phyloP scores from a whole-genome alignment of 2,329 filamentous ascomycete species.

The Pseudogymnoascus sp. region DNA sequence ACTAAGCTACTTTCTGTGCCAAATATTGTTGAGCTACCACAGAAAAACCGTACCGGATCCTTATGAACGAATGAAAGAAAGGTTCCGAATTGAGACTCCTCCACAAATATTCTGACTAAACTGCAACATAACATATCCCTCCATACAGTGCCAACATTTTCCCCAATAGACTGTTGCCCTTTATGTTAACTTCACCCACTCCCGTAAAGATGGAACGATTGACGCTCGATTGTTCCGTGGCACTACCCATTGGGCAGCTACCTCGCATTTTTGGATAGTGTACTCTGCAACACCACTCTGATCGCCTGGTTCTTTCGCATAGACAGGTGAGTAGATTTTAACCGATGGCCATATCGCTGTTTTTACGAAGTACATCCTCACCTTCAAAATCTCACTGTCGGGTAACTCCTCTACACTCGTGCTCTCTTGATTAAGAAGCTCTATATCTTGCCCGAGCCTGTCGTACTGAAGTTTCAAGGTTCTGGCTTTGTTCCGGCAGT shows the following conservation, averaged over 20 bases:
- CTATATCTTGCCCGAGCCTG: background rate
- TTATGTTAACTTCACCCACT: background rate
- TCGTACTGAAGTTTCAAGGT: background rate
- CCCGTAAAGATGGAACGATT: background rate
- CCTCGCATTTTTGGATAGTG: background rate
- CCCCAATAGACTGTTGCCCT: background rate
- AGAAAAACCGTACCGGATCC: background rate
- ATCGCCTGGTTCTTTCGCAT: background rate
- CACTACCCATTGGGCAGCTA: background rate
- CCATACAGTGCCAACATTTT: background rate
- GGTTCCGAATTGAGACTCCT: background rate
- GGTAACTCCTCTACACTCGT: background rate
- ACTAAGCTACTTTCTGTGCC: background rate
- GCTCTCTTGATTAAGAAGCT: background rate
- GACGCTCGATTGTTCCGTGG: background rate
- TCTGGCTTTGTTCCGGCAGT: background rate
- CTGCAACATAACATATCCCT: background rate
- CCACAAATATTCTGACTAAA: background rate
- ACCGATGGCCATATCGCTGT: background rate
- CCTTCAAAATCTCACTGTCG: background rate
- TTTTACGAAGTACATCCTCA: background rate
- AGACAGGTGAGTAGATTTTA: background rate
- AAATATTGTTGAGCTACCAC: background rate
- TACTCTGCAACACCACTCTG: background rate
- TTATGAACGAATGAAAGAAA: background rate